Percentiles rank a stretch among this genome's conserved stretches.
phyloP scores from a whole-genome alignment of 2,329 filamentous ascomycete genomes.

The Aspergillus arachidicola region DNA sequence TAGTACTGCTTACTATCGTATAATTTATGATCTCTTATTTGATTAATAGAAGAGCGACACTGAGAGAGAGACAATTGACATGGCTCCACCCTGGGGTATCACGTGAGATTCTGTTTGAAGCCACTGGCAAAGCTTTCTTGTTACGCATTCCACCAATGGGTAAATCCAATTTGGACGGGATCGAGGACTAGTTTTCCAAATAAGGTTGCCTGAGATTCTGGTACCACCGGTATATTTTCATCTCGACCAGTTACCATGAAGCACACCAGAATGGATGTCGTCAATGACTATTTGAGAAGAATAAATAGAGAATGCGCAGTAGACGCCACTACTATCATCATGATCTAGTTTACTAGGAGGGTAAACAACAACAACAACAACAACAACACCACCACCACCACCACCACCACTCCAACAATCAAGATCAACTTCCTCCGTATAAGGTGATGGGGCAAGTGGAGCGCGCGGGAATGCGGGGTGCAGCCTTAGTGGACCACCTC shows the following conservation, averaged over 20 bases:
- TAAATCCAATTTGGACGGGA: neutral
- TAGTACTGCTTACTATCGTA: neutral
- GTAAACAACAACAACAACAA: conserved; percentile 1
- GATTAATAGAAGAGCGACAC: neutral
- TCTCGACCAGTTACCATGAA: neutral
- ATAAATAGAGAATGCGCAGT: neutral
- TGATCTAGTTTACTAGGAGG: neutral
- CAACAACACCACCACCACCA: neutral
- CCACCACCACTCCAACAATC: neutral
- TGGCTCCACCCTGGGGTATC: neutral
- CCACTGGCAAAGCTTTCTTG: neutral
- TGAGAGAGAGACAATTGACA: neutral
- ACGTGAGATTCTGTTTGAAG: neutral
- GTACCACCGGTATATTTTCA: neutral
- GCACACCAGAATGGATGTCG: neutral
- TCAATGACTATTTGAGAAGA: neutral
- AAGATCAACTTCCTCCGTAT: neutral
- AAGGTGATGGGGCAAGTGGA: conserved; percentile 20
- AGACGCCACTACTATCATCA: neutral
- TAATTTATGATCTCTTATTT: neutral
- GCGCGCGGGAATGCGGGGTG: conserved; percentile 39
- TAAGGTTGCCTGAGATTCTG: neutral
- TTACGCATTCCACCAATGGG: neutral
- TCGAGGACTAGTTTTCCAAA: neutral
- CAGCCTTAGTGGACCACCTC: conserved; percentile 31